phyloP scores from a whole-genome alignment of 148 eudicot genomes.

The Rhododendron griersonianum region DNA sequence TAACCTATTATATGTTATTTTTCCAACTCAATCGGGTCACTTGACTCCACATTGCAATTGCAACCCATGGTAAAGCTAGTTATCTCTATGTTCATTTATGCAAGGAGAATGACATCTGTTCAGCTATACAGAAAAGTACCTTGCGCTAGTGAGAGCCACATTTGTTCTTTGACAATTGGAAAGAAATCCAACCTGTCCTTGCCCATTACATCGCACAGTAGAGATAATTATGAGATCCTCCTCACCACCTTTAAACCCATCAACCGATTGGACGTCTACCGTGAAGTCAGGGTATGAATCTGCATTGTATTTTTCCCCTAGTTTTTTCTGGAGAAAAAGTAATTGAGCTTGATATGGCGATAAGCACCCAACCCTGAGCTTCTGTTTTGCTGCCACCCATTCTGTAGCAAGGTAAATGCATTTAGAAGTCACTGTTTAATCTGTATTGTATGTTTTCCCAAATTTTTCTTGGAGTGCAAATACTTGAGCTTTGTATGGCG shows the following conservation, averaged over 20 bases:
- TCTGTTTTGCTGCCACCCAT: constrained; percentile 19
- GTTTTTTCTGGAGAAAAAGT: background rate
- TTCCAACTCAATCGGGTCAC: background rate
- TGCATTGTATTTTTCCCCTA: background rate
- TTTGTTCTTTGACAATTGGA: constrained; percentile 32
- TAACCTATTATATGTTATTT: no score
- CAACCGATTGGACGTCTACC: background rate
- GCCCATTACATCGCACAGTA: constrained; percentile 50
- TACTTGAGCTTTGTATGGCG: no score
- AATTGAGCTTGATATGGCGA: constrained; percentile 36
- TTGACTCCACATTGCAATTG: background rate
- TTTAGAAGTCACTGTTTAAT: no score
- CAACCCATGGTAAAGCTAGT: constrained; percentile 10
- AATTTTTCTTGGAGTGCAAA: no score
- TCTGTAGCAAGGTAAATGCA: constrained; percentile 12
- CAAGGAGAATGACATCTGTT: background rate
- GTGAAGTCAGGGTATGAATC: background rate
- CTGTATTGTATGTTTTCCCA: no score
- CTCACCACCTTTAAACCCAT: no score
- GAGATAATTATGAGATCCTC: constrained; percentile 46
- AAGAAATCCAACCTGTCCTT: constrained; percentile 60
- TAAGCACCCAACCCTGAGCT: constrained; percentile 46
- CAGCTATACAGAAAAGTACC: constrained; percentile 20
- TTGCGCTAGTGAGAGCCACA: constrained; percentile 49
- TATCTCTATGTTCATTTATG: no score